phyloP scores from a whole-genome alignment of 2,329 filamentous ascomycete genomes.

The Trichoderma sp. region DNA sequence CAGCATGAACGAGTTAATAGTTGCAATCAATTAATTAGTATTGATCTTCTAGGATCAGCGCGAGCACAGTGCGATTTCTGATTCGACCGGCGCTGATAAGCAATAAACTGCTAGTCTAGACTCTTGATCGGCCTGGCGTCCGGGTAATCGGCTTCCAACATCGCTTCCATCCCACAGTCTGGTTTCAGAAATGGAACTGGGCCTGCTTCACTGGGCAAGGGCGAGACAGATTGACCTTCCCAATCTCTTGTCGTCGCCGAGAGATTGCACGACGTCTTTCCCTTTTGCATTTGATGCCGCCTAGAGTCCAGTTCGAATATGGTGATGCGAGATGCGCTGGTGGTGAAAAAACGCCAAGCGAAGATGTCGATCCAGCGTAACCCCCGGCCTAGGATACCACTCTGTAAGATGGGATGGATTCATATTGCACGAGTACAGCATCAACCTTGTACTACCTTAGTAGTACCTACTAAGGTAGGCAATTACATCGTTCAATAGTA shows the following conservation, averaged over 20 bases:
- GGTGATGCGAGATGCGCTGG: neutral
- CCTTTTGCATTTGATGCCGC: neutral
- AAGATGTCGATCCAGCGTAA: neutral
- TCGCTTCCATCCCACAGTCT: constrained; percentile 11
- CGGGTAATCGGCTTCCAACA: constrained; percentile 22
- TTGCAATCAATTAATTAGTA: neutral
- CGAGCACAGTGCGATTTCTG: neutral
- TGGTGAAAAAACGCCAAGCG: neutral
- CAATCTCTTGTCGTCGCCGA: constrained; percentile 2
- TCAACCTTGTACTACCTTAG: no score
- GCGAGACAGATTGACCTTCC: constrained; percentile 3
- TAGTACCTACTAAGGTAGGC: no score
- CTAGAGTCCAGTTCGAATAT: neutral
- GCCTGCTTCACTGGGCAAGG: constrained; percentile 9
- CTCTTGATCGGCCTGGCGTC: constrained; percentile 9
- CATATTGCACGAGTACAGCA: no score
- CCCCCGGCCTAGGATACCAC: no score
- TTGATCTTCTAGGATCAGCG: neutral
- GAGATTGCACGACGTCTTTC: neutral
- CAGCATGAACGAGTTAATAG: neutral
- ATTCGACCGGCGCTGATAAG: neutral
- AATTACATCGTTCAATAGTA: no score
- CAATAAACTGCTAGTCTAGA: constrained; percentile 17
- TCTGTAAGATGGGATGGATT: no score
- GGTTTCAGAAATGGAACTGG: constrained; percentile 13